Percentiles rank a stretch among this genome's conserved stretches.
phyloP scores from a whole-genome alignment of 192 early-diverging fungal species.

The Entomortierella beljakovae region DNA sequence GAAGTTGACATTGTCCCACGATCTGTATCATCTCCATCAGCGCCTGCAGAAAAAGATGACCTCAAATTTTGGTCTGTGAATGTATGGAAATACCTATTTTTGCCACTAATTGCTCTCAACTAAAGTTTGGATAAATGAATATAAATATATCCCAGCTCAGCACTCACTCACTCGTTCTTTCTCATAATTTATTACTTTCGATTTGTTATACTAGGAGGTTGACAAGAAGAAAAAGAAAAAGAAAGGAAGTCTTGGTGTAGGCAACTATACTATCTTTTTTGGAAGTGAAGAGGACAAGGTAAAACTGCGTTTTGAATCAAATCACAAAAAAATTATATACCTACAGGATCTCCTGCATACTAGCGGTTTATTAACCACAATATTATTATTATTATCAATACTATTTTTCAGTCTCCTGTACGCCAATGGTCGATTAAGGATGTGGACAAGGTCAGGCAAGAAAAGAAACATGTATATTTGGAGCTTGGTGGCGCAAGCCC shows the following conservation, averaged over 20 bases:
- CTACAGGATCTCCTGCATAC: too few species aligned
- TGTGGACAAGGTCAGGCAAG: conserved; percentile 69
- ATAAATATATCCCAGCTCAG: not conserved
- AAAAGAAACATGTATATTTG: conserved; percentile 72
- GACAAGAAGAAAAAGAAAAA: conserved; percentile 83
- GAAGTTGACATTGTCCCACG: conserved; percentile 19
- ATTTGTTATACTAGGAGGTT: conserved; percentile 54
- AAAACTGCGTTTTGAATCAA: not conserved
- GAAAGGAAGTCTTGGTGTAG: conserved; percentile 73
- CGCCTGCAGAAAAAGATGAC: conserved; percentile 48
- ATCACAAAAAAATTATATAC: not conserved
- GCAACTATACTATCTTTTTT: conserved; percentile 70
- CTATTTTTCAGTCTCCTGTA: conserved; percentile 55
- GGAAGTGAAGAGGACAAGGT: conserved; percentile 72
- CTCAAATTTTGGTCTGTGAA: conserved; percentile 63
- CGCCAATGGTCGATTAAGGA: conserved; percentile 70
- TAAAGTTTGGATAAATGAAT: not conserved
- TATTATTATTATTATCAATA: not conserved
- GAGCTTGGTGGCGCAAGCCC: conserved; percentile 68
- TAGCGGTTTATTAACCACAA: too few species aligned
- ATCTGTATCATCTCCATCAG: conserved; percentile 22
- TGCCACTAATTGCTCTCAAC: conserved; percentile 6
- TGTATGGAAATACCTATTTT: conserved; percentile 35
- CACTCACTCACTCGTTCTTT: not conserved
- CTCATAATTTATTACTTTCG: not conserved